Percentiles rank a stretch among this genome's conserved stretches.
These are phyloP conservation scores for Diutina rugosa DNA, from an alignment of 1,139 yeast species.

Conservation along the genomic window DNA sequence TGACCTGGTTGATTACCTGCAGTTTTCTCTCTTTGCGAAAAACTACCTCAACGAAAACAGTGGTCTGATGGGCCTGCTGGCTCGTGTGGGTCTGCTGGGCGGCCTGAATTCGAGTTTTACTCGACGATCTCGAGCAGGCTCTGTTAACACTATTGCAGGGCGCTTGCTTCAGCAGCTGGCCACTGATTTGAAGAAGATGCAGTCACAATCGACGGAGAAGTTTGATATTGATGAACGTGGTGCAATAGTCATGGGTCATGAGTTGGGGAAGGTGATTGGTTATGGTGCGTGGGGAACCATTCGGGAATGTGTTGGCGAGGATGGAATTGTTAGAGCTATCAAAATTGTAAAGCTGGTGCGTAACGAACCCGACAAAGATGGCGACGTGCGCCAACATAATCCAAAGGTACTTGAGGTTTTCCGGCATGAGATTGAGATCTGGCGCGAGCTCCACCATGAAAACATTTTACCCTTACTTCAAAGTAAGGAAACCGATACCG, in stretches of 20 bases:
- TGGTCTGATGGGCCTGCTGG: constrained; percentile 5
- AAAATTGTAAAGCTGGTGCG: constrained; percentile 55
- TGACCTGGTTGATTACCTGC: constrained; percentile 41
- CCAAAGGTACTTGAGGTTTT: constrained; percentile 34
- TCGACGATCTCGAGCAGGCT: constrained; percentile 16
- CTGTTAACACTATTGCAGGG: constrained; percentile 29
- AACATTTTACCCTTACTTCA: constrained; percentile 51
- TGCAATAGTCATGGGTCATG: constrained; percentile 44
- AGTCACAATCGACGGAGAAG: constrained; percentile 8
- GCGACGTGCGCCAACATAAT: neutral
- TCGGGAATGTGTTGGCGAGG: constrained; percentile 45
- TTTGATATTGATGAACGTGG: constrained; percentile 46
- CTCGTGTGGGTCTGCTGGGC: constrained; percentile 6
- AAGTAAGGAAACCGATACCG: constrained; percentile 46
- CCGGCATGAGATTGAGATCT: constrained; percentile 57
- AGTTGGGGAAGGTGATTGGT: constrained; percentile 69
- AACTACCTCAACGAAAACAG: constrained; percentile 12
- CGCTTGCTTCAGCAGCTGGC: constrained; percentile 28
- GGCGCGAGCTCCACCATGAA: constrained; percentile 58
- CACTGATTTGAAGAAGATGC: constrained; percentile 20
- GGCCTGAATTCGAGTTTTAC: constrained; percentile 16
- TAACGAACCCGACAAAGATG: constrained; percentile 10
- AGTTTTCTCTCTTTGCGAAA: constrained; percentile 30
- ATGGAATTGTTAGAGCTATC: constrained; percentile 49
- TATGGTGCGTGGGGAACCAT: constrained; percentile 89